A percentile compares a stretch with the other conserved stretches of the same genome.
Evolutionary conservation across 306 rosid genomes (phyloP).

Genomic region (Cicer arietinum): DNA sequence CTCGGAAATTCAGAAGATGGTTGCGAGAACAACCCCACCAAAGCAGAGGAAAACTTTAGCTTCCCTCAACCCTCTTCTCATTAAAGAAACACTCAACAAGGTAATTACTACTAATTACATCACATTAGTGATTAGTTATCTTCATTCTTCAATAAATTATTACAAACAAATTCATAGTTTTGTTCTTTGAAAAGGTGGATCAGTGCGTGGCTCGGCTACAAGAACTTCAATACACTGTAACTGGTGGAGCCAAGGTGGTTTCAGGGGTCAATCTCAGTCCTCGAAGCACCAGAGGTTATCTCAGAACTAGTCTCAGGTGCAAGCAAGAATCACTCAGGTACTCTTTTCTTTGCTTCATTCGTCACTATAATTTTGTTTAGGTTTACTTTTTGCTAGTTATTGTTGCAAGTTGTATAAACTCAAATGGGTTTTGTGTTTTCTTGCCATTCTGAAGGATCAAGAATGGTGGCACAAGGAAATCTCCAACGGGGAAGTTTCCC

Average conservation of each 20-base stretch:
- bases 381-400: background rate
- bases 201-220: conserved; percentile 86
- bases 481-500: conserved; percentile 87
- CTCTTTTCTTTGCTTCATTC: conserved; percentile 12
- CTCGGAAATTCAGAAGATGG: conserved; percentile 60
- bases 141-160: background rate
- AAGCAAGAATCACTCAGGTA: conserved; percentile 90
- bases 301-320: conserved; percentile 89
- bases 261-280: conserved; percentile 93
- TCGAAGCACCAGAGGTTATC: conserved; percentile 83
- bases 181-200: conserved; percentile 71
- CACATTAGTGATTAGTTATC: background rate
- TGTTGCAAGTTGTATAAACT: conserved; percentile 18
- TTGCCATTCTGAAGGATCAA: conserved; percentile 57
- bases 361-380: background rate
- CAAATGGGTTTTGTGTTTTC: conserved; percentile 37
- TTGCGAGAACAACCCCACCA: conserved; percentile 94
- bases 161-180: background rate
- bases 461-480: conserved; percentile 59
- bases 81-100: conserved; percentile 87
- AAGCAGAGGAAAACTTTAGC: conserved; percentile 72
- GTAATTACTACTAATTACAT: conserved; percentile 38
- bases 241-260: conserved; percentile 80
- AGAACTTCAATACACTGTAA: conserved; percentile 83
- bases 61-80: conserved; percentile 70